Evolutionary conservation across 192 early-diverging fungal genomes (phyloP).

Genomic region (Phycomyces blakesleeanus): DNA sequence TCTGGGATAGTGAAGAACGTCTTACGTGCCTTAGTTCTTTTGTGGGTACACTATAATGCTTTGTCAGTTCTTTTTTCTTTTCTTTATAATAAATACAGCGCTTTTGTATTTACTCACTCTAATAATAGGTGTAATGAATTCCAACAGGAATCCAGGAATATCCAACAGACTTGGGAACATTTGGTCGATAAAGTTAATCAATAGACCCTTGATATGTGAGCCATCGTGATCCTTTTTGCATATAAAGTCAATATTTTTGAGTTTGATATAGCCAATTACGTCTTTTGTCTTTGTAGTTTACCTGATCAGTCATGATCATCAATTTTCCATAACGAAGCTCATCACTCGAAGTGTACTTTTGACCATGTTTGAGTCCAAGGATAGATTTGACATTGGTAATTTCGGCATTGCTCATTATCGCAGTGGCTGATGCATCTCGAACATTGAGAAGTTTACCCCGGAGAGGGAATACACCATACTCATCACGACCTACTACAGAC

Average conservation of each 20-base stretch:
- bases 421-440: conserved; percentile 70
- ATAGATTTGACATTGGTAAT: conserved; percentile 89
- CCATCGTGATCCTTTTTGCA: conserved; percentile 79
- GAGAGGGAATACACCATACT: conserved; percentile 93
- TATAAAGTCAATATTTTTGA: background rate
- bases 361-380: conserved; percentile 86
- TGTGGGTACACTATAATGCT: conserved; percentile 38
- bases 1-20: conserved; percentile 92
- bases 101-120: conserved; percentile 68
- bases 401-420: conserved; percentile 80
- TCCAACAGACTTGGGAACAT: conserved; percentile 89
- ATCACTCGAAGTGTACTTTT: conserved; percentile 66
- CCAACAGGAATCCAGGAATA: conserved; percentile 86
- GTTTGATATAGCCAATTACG: conserved; percentile 1
- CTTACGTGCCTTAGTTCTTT: conserved; percentile 55
- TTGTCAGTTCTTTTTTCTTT: background rate
- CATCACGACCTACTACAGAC: conserved; percentile 82
- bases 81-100: too few species aligned
- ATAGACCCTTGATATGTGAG: conserved; percentile 94
- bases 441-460: conserved; percentile 98
- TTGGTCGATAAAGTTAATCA: conserved; percentile 95
- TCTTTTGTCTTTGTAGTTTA: conserved; percentile 15
- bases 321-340: conserved; percentile 90
- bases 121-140: conserved; percentile 98
- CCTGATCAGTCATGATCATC: conserved; percentile 99